Evolutionary conservation across 495 filamentous ascomycete genomes (phyloP), one percentile per base, ranked within the genome.

Genomic region (Peziza echinospora): DNA sequence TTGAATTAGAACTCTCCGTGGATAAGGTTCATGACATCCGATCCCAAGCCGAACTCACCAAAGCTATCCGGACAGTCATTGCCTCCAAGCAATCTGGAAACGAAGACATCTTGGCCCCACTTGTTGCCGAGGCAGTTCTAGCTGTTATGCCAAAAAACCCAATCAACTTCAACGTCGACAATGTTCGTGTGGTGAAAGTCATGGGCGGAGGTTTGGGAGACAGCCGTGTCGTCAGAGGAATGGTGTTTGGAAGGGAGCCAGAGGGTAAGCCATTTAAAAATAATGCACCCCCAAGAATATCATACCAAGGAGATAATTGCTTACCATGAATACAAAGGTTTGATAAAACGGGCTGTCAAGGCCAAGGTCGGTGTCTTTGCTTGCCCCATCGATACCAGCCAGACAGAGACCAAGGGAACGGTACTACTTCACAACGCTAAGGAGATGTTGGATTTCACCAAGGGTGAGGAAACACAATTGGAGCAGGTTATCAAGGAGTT

Each of bases 351-450:
- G 65, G 84, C 79, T 46, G 71, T 66, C 52, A 87, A 82, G 65
- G 89, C 91, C 54, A 94, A 92, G 71, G 91, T 99, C 48, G 91
- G 78, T 45, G 86, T 96, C 30, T 99, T 81, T 72, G 84, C 82
- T 56, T 99, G 91, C 68, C 77, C 91, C 34, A 82, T 99, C 63
- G 91, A 99, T 60, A 87, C 73, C 65, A 80, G 73, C 55, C 85
- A 93, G 71, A 99, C 91, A 23, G 91, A 99, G 66, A 99, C 91
- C 54, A 99, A 99, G 69, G 91, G 91, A n/a, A 99, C 91, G 13
- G 91, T 99, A n/a, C 68, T 99, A 28, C 61, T 99, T 51, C 83
- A 96, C 64, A 96, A 93, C 58, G 86, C 87, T 24, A 82, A 93
- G 67, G 91, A 99, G 65, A 94, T 99, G 84, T 68, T 94, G 48